Evolutionary conservation across 2,329 filamentous ascomycete genomes (phyloP), one percentile per base, ranked within the genome.

Genomic region (Moelleriella libera): DNA sequence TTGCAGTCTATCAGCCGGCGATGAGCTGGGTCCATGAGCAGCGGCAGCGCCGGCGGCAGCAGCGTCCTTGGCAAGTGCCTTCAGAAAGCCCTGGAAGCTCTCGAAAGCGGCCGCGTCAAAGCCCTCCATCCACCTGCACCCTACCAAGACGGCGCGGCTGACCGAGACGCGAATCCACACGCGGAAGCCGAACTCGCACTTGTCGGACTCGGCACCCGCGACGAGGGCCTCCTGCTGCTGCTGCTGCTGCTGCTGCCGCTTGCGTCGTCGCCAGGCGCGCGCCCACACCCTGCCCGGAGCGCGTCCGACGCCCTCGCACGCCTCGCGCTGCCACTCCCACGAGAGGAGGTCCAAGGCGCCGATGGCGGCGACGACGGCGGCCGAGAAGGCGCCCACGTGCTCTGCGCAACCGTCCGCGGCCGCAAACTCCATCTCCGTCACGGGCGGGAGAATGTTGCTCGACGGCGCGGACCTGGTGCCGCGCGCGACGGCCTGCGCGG

Each of bases 21-120:
- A 21, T 21, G 3, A 21, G 21, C 21, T 21, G 21, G 21, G 21
- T 21, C 21, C 21, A 21, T 21, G 21, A 21, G 21, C 21, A 21
- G 21, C 21, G 3, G 21, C 12, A n/a, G n/a, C n/a, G n/a, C n/a
- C n/a, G 32, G 32, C 12, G 8, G 8, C 32, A 41, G 40, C 40
- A 70, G 53, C 53, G 6, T 47, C 46, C 41, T 52, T 51, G 1
- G 51, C 56, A 5, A 57, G 69, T 7, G 58, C 51, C 61, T 80
- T 85, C 43, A 94, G 53, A 68, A 89, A 88, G 0, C 87, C 88
- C 50, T 81, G 83, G 52, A 98, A 88, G 60, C 89, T 96, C 65
- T 94, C 85, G 63, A 90, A 95, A 0, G 92, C 59, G 1, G 81
- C 72, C 14, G 75, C 69, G 53, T 94, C 85, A 5, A 72, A 69